These are phyloP conservation scores for Coemansia sp. DNA, from an alignment of 192 early-diverging fungal species.

Conservation along the genomic window DNA sequence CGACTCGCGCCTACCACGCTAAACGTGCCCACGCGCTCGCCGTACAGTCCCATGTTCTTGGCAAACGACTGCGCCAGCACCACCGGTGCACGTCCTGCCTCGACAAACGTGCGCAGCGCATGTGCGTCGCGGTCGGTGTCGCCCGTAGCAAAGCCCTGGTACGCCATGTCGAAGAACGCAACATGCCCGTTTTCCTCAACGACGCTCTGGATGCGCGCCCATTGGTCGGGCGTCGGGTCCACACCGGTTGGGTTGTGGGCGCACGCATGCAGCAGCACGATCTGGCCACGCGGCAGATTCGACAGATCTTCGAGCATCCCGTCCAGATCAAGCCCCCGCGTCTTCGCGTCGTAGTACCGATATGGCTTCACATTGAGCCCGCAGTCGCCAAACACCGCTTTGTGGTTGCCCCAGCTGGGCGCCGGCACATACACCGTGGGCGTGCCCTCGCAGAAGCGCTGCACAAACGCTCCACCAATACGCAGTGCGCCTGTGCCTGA, in stretches of 20 bases:
- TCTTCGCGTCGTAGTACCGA: constrained; percentile 92
- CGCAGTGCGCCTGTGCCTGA: constrained; percentile 97
- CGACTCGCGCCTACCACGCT: constrained; percentile 70
- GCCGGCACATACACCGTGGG: constrained; percentile 83
- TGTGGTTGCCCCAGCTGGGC: constrained; percentile 98
- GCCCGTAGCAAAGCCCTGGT: constrained; percentile 99
- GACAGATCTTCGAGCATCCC: constrained; percentile 91
- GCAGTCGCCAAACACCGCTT: constrained; percentile 85
- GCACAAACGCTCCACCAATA: constrained; percentile 87
- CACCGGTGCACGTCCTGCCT: constrained; percentile 66
- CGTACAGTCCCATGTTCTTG: constrained; percentile 99
- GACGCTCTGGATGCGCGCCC: constrained; percentile 81
- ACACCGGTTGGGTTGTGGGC: constrained; percentile 99
- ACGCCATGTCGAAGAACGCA: constrained; percentile 99
- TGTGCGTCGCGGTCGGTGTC: constrained; percentile 84
- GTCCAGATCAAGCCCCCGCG: constrained; percentile 88
- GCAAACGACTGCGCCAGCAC: constrained; percentile 94
- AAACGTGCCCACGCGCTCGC: constrained; percentile 94
- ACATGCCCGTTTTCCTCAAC: constrained; percentile 81
- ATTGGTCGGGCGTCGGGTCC: constrained; percentile 91
- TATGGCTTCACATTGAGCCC: constrained; percentile 86
- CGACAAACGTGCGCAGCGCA: constrained; percentile 92
- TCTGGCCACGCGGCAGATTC: constrained; percentile 80
- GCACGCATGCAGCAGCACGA: constrained; percentile 95
- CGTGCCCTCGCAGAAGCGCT: constrained; percentile 72